Conservation (phyloP, 1,139 yeast genomes). For the Magnusiomyces sp. region DNA sequence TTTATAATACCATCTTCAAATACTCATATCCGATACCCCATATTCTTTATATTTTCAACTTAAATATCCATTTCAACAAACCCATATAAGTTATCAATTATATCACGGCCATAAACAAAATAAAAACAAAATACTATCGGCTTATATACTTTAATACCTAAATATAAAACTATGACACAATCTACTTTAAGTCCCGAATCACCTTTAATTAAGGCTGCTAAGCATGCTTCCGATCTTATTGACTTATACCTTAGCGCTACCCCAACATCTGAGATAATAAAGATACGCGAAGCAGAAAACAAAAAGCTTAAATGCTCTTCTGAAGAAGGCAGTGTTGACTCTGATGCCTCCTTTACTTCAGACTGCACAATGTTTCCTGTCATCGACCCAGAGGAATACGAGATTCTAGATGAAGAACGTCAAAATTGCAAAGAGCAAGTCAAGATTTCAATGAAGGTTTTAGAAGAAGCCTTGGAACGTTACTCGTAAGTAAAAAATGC, state of each 20-base stretch:
- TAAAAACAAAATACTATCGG: no score
- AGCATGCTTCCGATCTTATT: slow-evolving; percentile 2
- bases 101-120: no score
- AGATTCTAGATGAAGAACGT: neutral
- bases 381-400: neutral
- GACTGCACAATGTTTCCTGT: neutral
- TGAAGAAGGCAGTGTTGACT: neutral
- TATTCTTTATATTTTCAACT: no score
- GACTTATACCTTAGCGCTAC: neutral
- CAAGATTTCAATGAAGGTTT: slow-evolving; percentile 26
- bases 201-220: slow-evolving; percentile 2
- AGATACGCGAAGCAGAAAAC: neutral
- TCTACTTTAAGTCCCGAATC: neutral
- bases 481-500: slow-evolving; percentile 22
- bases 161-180: slow-evolving; percentile 4
- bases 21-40: no score
- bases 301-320: neutral
- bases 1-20: no score
- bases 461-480: slow-evolving; percentile 29
- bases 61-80: no score
- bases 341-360: neutral
- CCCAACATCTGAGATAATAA: neutral
- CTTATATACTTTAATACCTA: neutral
- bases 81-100: no score
- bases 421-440: slow-evolving; percentile 27